Base-by-base conservation (phyloP, 2,329 filamentous ascomycete species). In the Colletotrichum navitas region DNA sequence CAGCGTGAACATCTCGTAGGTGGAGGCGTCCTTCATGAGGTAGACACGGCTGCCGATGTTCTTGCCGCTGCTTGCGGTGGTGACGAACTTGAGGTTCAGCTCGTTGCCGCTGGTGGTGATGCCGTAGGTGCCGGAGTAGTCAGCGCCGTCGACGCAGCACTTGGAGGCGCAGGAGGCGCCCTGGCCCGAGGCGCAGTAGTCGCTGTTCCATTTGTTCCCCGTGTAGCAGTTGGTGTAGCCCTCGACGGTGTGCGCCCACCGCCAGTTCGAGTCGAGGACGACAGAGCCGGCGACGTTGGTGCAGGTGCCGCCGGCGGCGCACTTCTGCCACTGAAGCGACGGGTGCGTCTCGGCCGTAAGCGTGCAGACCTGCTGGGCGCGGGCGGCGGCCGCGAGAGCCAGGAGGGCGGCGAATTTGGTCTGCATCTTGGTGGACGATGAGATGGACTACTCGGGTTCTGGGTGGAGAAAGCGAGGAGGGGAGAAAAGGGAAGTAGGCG, bases 1-100 rank as follows among this genome's bases (percentile, higher is more conserved):
- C 69, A 93, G 84, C 71, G 88, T 85, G 82, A 93, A 90, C 78
- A 87, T 86, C 82, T 92, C 82, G 80, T 93, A 93, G 71, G 86
- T 87, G 75, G 83, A 84, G 55, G 90, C 87, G 63, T 85, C 82
- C 75, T 87, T 86, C 83, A 93, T 87, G 73, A 93, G 85, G 79
- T 92, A 93, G 54, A 91, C 81, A 75, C 91, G 87, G 66, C 88
- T 83, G 32, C 85, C 85, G 56, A 87, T 77, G 77, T 87, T 88
- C 75, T 79, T 83, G 60, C 79, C 80, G 79, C 78, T 83, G 83
- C 32, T 76, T 74, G 75, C 83, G 81, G 87, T 83, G 73, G 87
- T 90, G 74, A 90, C 87, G 75, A 90, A 89, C 79, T 86, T 86
- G 74, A 90, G 81, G 76, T 81, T 86, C 74, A 91, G 81, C 70